phyloP scores from a whole-genome alignment of 2,329 filamentous ascomycete species.

The Ophiostoma australiae region DNA sequence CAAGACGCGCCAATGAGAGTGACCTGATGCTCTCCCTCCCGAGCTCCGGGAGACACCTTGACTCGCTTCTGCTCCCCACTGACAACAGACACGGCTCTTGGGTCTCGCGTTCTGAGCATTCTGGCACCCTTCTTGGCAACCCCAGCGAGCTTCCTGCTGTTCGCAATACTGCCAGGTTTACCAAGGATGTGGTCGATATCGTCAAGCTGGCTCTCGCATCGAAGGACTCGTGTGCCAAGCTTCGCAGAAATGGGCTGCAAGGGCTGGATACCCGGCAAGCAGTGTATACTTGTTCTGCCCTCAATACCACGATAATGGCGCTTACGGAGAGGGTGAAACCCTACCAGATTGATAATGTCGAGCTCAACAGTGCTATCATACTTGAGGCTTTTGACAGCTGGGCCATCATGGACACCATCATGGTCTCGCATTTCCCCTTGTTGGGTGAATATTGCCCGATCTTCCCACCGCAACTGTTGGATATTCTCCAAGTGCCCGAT shows the following conservation, averaged over 20 bases:
- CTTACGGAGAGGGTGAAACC: constrained; percentile 29
- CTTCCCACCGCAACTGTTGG: constrained; percentile 47
- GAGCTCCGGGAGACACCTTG: constrained; percentile 39
- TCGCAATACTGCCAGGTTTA: background rate
- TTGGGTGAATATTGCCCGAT: constrained; percentile 48
- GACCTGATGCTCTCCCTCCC: constrained; percentile 38
- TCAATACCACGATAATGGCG: constrained; percentile 30
- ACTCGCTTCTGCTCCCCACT: constrained; percentile 24
- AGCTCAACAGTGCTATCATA: constrained; percentile 49
- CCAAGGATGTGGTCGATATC: background rate
- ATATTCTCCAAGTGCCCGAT: constrained; percentile 50
- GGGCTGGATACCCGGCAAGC: background rate
- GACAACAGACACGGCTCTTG: background rate
- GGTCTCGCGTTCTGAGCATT: background rate
- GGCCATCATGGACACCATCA: constrained; percentile 50
- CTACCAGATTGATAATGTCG: constrained; percentile 42
- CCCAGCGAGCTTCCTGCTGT: constrained; percentile 12
- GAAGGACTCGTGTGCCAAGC: background rate
- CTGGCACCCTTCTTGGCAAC: background rate
- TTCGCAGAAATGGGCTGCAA: background rate
- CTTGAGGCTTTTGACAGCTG: constrained; percentile 55
- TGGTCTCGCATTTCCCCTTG: constrained; percentile 41
- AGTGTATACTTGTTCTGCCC: constrained; percentile 12
- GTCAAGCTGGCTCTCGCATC: background rate
- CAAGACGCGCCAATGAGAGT: constrained; percentile 32